Conservation (phyloP, 148 eudicot species). For the Tetragonia tetragonoides region DNA sequence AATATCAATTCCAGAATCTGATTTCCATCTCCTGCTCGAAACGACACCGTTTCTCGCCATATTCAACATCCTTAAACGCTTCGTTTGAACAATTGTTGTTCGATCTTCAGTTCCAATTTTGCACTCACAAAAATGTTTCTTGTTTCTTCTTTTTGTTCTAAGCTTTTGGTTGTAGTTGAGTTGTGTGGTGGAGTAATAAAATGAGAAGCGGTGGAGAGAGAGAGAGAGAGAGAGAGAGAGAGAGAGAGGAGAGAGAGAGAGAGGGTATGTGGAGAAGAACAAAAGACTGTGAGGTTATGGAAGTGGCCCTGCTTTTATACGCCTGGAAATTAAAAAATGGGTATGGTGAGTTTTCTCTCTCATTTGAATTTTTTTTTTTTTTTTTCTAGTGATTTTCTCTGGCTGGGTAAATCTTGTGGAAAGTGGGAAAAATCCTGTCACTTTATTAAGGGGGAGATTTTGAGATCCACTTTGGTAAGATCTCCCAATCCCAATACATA, state of each 20-base stretch:
- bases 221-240: background rate
- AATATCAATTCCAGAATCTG: slow-evolving; percentile 28
- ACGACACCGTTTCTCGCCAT: slow-evolving; percentile 33
- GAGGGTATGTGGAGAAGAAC: background rate
- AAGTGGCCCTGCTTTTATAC: slow-evolving; percentile 21
- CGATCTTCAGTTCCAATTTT: too few species aligned
- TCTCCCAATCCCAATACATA: slow-evolving; percentile 26
- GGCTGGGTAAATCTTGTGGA: background rate
- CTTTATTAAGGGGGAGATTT: slow-evolving; percentile 33
- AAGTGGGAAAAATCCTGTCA: slow-evolving; percentile 23
- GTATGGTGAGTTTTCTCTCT: slow-evolving; percentile 4
- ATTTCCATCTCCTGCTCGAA: slow-evolving; percentile 31
- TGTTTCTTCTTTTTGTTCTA: too few species aligned
- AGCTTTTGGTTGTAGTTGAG: too few species aligned
- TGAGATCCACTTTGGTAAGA: slow-evolving; percentile 39
- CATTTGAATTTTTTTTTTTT: background rate
- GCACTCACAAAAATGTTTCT: too few species aligned
- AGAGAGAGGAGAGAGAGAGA: background rate
- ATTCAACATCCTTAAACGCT: slow-evolving; percentile 4
- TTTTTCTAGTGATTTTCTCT: slow-evolving; percentile 2
- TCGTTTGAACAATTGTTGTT: background rate
- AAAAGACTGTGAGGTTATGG: slow-evolving; percentile 17
- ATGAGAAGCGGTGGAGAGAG: background rate
- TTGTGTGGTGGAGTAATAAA: background rate
- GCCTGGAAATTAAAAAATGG: background rate